Evolutionary conservation across 2,329 filamentous ascomycete species (phyloP), one percentile per base, ranked within the genome.

Genomic region (Aspergillus costaricaensis): DNA sequence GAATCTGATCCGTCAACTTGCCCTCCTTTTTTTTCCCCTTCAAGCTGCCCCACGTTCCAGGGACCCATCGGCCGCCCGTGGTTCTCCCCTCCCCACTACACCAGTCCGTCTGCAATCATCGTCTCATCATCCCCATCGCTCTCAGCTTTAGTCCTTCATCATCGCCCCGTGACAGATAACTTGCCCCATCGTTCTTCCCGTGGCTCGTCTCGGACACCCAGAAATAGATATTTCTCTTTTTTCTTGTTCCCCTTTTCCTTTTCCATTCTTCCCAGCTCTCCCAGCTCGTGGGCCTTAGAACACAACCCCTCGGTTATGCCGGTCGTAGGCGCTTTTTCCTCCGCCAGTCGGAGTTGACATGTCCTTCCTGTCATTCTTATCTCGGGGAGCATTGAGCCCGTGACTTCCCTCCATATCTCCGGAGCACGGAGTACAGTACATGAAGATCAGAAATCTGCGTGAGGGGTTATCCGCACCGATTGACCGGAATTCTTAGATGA

Each of bases 1-100:
- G n/a, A 50, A 50, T 50, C 25, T 50, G 47, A 50, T 50, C 23
- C 25, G n/a, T 50, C 47, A 50, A 50, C 47, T 43, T 43, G n/a
- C 9, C 7, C 15, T 43, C 39, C 39, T 19, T 10, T 43, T 21
- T 27, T 27, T 44, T 21, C 23, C 23, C 25, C 41, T 23, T 44
- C n/a, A 17, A 27, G 44, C 14, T n/a, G 44, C 44, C 44, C 44
- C 44, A 49, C 44, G 44, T 23, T 17, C 47, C 47, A 49, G 44
- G 44, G 47, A 30, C 47, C 47, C 47, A 50, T 30, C 47, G 23
- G 9, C 47, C 25, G 27, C 47, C 47, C 47, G 25, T 50, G 47
- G 47, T 50, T 50, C 41, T 15, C 19, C 21, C 5, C n/a, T 50
- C 47, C 47, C 47, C 47, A 27, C 47, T 27, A 50, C 15, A 27